A percentile compares a stretch with the other conserved stretches of the same genome.
These are phyloP conservation scores for Paulownia fortunei DNA, from an alignment of 257 asterid species.

Conservation along the genomic window DNA sequence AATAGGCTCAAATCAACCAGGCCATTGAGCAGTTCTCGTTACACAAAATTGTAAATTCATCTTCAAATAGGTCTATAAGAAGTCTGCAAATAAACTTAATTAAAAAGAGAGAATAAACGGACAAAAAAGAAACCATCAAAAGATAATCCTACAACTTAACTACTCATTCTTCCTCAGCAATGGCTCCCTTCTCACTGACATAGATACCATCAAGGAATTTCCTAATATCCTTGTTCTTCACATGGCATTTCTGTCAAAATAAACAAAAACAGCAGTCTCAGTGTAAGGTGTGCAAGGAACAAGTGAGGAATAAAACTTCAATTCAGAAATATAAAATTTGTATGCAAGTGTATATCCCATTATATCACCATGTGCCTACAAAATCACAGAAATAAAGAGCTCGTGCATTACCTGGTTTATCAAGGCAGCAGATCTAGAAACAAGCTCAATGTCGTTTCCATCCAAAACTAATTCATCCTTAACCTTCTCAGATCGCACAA, in stretches of 20 bases:
- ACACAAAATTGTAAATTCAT: slow-evolving; percentile 39
- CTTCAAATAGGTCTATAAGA: slow-evolving; percentile 18
- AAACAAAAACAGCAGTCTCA: neutral
- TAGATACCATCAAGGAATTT: slow-evolving; percentile 89
- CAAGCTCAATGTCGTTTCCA: slow-evolving; percentile 86
- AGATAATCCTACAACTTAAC: slow-evolving; percentile 7
- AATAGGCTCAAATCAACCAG: neutral
- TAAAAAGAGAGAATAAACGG: neutral
- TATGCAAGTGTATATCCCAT: neutral
- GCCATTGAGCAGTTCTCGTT: neutral
- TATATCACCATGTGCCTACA: neutral
- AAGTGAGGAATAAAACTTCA: neutral
- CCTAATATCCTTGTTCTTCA: slow-evolving; percentile 85
- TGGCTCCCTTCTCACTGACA: slow-evolving; percentile 82
- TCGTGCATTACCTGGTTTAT: slow-evolving; percentile 62
- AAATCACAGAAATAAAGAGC: too few relatives aligned
- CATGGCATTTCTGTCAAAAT: slow-evolving; percentile 72
- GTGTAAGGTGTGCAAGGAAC: neutral
- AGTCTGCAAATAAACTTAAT: slow-evolving; percentile 21
- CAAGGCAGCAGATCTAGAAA: slow-evolving; percentile 76
- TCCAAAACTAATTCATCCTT: slow-evolving; percentile 83
- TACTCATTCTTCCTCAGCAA: slow-evolving; percentile 59
- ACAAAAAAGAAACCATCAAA: slow-evolving; percentile 19
- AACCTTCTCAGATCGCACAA: slow-evolving; percentile 84
- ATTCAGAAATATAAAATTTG: neutral